These are phyloP conservation scores for Monarda citriodora DNA, from an alignment of 305 asterid species.

Conservation along the genomic window DNA sequence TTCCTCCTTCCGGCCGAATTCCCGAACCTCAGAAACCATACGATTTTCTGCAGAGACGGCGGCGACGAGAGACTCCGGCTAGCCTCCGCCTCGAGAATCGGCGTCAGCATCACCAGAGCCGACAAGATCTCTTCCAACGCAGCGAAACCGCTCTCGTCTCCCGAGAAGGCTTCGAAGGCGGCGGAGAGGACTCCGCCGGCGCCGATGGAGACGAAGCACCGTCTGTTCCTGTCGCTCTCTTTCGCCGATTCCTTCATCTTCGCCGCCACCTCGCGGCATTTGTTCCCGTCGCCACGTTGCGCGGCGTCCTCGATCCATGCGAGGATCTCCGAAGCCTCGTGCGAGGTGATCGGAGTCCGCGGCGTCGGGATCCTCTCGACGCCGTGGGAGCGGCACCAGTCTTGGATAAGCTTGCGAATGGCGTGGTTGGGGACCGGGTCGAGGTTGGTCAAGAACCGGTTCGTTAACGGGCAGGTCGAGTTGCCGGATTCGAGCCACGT, in stretches of 20 bases:
- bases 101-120: slow-evolving; percentile 20
- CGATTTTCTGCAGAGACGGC: slow-evolving; percentile 29
- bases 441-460: slow-evolving; percentile 25
- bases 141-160: background rate
- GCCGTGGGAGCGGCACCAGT: slow-evolving; percentile 56
- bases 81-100: slow-evolving; percentile 34
- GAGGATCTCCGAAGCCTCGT: slow-evolving; percentile 32
- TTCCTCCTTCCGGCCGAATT: slow-evolving; percentile 31
- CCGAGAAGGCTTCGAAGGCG: slow-evolving; percentile 34
- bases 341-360: slow-evolving; percentile 29
- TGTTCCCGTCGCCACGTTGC: slow-evolving; percentile 6
- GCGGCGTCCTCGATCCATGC: slow-evolving; percentile 17
- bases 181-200: slow-evolving; percentile 27
- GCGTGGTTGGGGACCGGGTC: slow-evolving; percentile 57
- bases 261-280: slow-evolving; percentile 27
- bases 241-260: slow-evolving; percentile 28
- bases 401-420: slow-evolving; percentile 50
- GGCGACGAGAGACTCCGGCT: slow-evolving; percentile 28
- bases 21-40: slow-evolving; percentile 37
- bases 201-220: slow-evolving; percentile 33
- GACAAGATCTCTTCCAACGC: slow-evolving; percentile 40
- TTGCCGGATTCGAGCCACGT: slow-evolving; percentile 50
- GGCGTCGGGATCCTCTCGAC: slow-evolving; percentile 68
- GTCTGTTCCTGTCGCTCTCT: slow-evolving; percentile 51
- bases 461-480: slow-evolving; percentile 54